These are phyloP conservation scores for Phaffia tasmanica DNA, from an alignment of 768 basidiomycete genomes.

Conservation along the genomic window DNA sequence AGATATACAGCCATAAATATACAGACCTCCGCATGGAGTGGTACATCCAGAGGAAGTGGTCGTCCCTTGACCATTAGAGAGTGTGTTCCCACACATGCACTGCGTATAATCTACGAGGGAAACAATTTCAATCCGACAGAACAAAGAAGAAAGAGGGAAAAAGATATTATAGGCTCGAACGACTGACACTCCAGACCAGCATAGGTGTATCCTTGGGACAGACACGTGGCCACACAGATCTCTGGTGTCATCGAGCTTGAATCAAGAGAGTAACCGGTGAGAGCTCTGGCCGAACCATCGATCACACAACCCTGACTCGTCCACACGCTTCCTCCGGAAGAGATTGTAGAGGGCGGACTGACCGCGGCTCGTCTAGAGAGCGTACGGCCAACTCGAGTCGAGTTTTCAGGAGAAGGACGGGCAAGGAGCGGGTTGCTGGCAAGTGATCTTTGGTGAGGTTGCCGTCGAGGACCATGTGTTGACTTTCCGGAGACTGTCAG, in stretches of 20 bases:
- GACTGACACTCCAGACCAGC: slow-evolving; percentile 20
- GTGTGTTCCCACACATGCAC: slow-evolving; percentile 11
- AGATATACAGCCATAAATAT: no score
- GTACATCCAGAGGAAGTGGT: not conserved
- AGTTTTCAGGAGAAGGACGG: no score
- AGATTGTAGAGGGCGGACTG: slow-evolving; percentile 2
- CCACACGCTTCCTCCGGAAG: not conserved
- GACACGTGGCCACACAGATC: slow-evolving; percentile 15
- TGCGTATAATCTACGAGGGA: not conserved
- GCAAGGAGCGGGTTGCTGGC: no score
- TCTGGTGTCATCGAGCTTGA: slow-evolving; percentile 13
- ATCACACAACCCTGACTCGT: slow-evolving; percentile 10
- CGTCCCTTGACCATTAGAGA: slow-evolving; percentile 8
- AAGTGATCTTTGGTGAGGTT: no score
- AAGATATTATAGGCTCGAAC: not conserved
- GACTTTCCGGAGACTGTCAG: no score
- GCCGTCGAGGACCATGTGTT: no score
- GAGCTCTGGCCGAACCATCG: slow-evolving; percentile 7
- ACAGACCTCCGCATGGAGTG: no score
- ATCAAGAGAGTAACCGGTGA: slow-evolving; percentile 5
- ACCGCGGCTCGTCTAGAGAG: no score
- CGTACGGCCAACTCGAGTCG: no score
- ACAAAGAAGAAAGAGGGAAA: no score
- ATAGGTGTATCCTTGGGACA: slow-evolving; percentile 11
- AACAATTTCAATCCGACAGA: no score